phyloP scores from a whole-genome alignment of 75 land plant genomes.

The Pinus taeda region DNA sequence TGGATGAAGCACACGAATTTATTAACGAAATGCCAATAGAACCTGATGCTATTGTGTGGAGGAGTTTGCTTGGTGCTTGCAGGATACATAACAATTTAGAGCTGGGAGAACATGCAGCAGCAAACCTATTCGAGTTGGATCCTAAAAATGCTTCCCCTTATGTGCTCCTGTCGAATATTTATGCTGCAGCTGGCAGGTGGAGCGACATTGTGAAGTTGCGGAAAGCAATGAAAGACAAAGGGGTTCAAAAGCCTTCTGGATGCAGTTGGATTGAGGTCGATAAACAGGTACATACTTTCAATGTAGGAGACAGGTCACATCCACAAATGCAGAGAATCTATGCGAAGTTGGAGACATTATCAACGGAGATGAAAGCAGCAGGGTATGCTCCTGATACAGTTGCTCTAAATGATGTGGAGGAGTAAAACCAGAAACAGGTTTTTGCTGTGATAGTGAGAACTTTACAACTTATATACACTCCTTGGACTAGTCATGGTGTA shows the following conservation, averaged over 20 bases:
- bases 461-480: too few relatives aligned
- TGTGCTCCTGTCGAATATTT: constrained; percentile 23
- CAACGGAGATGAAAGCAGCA: constrained; percentile 15
- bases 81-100: constrained; percentile 14
- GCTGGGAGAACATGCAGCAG: constrained; percentile 15
- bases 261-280: constrained; percentile 25
- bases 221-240: constrained; percentile 8
- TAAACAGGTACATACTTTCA: constrained; percentile 11
- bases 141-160: constrained; percentile 22
- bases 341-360: constrained; percentile 16
- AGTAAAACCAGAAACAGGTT: background rate
- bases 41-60: constrained; percentile 22
- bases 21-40: constrained; percentile 16
- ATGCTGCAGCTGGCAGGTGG: constrained; percentile 14
- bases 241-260: constrained; percentile 16
- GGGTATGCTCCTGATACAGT: constrained; percentile 8
- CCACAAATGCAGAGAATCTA: constrained; percentile 13
- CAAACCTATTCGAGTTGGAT: constrained; percentile 8
- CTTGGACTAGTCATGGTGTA: too few relatives aligned
- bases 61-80: constrained; percentile 28
- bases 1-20: constrained; percentile 17
- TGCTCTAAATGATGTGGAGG: constrained; percentile 3
- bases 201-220: constrained; percentile 18
- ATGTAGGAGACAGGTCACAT: constrained; percentile 12
- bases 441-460: too few relatives aligned